Percentiles rank a stretch among this genome's conserved stretches.
Evolutionary conservation across 2,329 filamentous ascomycete genomes (phyloP).

Genomic region (Hymenoscyphus fructigenus): DNA sequence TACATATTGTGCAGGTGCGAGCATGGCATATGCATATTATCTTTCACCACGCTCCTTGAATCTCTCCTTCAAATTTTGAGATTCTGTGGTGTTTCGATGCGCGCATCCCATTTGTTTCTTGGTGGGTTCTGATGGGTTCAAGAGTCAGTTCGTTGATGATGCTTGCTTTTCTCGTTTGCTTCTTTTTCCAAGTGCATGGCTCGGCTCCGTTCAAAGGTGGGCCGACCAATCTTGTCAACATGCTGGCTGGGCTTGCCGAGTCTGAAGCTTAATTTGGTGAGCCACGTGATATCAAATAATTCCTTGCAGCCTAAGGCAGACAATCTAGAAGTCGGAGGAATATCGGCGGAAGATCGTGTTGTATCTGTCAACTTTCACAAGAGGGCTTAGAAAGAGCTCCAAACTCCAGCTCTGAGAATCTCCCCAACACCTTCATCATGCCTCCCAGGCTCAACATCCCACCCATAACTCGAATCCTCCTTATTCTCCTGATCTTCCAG

Average conservation of each 20-base stretch:
- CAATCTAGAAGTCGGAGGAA: too few species aligned
- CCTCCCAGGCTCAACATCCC: slow-evolving; percentile 86
- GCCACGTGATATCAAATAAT: neutral
- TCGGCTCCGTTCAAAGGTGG: neutral
- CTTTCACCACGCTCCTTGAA: neutral
- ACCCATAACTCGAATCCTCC: slow-evolving; percentile 80
- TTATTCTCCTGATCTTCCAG: slow-evolving; percentile 72
- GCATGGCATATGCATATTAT: neutral
- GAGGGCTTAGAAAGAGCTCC: neutral
- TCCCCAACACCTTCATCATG: slow-evolving; percentile 50
- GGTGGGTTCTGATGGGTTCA: neutral
- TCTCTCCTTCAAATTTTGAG: neutral
- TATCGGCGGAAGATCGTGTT: neutral
- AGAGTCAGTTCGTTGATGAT: neutral
- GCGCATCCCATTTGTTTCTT: neutral
- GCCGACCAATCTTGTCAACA: neutral
- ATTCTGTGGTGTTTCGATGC: neutral
- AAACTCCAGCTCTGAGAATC: neutral
- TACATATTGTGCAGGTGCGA: too few species aligned
- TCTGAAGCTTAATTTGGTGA: neutral
- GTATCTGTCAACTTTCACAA: neutral
- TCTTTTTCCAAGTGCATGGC: neutral
- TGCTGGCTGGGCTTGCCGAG: neutral
- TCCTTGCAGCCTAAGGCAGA: too few species aligned
- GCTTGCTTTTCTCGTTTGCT: too few species aligned